phyloP scores from a whole-genome alignment of 352 stramenopile genomes.

The Phytopythium helicoides region DNA sequence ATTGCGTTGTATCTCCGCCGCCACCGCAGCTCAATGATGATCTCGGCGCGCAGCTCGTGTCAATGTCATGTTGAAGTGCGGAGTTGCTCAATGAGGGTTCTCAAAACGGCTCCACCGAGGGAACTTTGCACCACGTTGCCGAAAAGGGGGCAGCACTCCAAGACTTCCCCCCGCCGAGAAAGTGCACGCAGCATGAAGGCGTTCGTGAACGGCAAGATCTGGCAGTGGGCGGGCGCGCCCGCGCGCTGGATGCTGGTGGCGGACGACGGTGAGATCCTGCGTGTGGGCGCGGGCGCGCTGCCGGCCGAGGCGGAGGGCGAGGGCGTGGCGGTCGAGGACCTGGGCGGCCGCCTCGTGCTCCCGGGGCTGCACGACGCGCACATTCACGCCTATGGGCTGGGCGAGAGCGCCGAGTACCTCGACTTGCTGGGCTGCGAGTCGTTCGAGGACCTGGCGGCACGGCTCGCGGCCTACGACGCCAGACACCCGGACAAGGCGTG shows the following conservation, averaged over 20 bases:
- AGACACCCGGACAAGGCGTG: constrained; percentile 67
- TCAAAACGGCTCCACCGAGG: no score
- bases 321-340: constrained; percentile 31
- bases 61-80: no score
- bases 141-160: no score
- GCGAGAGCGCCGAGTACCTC: constrained; percentile 82
- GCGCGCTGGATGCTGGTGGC: constrained; percentile 63
- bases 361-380: constrained; percentile 88
- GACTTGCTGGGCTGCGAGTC: constrained; percentile 71
- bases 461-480: constrained; percentile 54
- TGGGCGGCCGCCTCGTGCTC: constrained; percentile 62
- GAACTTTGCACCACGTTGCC: no score
- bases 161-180: no score
- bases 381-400: constrained; percentile 85
- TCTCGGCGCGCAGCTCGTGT: no score
- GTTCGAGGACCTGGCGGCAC: constrained; percentile 63
- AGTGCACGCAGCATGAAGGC: constrained; percentile 28
- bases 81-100: no score
- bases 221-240: constrained; percentile 44
- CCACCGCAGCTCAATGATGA: no score
- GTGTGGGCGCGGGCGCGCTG: constrained; percentile 23
- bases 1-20: no score
- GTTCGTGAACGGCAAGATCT: constrained; percentile 71
- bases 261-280: constrained; percentile 36
- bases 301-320: constrained; percentile 8